These are phyloP conservation scores for Quercus ilex DNA, from an alignment of 306 rosid genomes.

Conservation along the genomic window DNA sequence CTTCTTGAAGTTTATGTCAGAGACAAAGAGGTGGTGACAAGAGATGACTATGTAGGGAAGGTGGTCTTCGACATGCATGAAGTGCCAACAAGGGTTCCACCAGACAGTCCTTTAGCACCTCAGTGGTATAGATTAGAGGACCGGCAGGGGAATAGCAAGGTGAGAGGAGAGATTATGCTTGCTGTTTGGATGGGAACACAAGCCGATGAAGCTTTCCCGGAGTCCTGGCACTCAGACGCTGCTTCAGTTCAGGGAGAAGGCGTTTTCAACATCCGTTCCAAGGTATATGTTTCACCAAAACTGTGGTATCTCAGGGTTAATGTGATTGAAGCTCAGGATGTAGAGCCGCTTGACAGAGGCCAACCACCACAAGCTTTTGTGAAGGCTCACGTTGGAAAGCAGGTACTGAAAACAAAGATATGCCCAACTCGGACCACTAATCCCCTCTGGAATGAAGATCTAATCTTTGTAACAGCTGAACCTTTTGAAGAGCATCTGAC, in stretches of 20 bases:
- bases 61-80: conserved; percentile 78
- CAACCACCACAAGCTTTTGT: conserved; percentile 65
- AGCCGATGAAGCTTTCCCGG: conserved; percentile 86
- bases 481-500: conserved; percentile 74
- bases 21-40: conserved; percentile 55
- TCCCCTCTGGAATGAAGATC: conserved; percentile 76
- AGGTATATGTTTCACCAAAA: conserved; percentile 80
- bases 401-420: conserved; percentile 61
- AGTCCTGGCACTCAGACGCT: conserved; percentile 79
- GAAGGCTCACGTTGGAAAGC: conserved; percentile 69
- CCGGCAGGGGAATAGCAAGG: conserved; percentile 36
- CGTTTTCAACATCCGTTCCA: conserved; percentile 60
- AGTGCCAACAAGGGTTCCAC: conserved; percentile 83
- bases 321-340: conserved; percentile 82
- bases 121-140: conserved; percentile 74
- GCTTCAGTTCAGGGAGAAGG: conserved; percentile 64
- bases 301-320: conserved; percentile 79
- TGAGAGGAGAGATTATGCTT: conserved; percentile 69
- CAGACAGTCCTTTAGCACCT: conserved; percentile 86
- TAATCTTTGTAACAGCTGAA: conserved; percentile 82
- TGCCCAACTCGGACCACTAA: conserved; percentile 49
- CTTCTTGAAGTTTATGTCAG: conserved; percentile 54
- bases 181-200: conserved; percentile 95
- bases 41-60: conserved; percentile 67
- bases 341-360: conserved; percentile 50